These are phyloP conservation scores for Fulvia fulva DNA, from an alignment of 2,329 filamentous ascomycete genomes.

Conservation along the genomic window DNA sequence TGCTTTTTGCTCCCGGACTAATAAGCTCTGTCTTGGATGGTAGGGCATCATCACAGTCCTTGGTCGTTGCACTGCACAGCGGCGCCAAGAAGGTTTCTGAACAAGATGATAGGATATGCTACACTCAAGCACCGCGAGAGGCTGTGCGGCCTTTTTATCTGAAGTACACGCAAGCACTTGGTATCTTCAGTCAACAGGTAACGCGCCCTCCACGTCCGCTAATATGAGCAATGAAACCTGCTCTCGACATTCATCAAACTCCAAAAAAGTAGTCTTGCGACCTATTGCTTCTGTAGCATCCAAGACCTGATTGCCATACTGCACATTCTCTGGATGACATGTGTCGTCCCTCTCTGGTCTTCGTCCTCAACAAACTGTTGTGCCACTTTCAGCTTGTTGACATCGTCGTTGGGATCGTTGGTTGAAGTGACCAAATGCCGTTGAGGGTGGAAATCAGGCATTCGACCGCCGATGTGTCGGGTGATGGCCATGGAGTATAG, in stretches of 20 bases:
- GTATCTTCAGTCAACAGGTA: neutral
- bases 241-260: neutral
- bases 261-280: neutral
- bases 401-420: slow-evolving; percentile 37
- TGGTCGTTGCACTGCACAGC: no score
- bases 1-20: no score
- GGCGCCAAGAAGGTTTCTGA: neutral
- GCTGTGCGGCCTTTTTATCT: neutral
- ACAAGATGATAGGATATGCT: neutral
- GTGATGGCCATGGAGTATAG: slow-evolving; percentile 84
- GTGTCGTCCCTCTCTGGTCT: slow-evolving; percentile 43
- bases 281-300: slow-evolving; percentile 32
- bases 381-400: slow-evolving; percentile 46
- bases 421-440: slow-evolving; percentile 23
- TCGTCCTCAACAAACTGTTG: slow-evolving; percentile 47
- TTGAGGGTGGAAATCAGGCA: slow-evolving; percentile 39
- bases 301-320: slow-evolving; percentile 48
- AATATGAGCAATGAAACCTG: neutral
- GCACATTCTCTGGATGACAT: slow-evolving; percentile 47
- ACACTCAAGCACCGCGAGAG: neutral
- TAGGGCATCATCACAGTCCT: no score
- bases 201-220: neutral
- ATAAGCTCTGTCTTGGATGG: no score
- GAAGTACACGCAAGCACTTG: slow-evolving; percentile 1
- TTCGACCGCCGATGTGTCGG: slow-evolving; percentile 65